These are phyloP conservation scores for Ailanthus altissimus DNA, from an alignment of 345 rosid genomes.

Conservation along the genomic window DNA sequence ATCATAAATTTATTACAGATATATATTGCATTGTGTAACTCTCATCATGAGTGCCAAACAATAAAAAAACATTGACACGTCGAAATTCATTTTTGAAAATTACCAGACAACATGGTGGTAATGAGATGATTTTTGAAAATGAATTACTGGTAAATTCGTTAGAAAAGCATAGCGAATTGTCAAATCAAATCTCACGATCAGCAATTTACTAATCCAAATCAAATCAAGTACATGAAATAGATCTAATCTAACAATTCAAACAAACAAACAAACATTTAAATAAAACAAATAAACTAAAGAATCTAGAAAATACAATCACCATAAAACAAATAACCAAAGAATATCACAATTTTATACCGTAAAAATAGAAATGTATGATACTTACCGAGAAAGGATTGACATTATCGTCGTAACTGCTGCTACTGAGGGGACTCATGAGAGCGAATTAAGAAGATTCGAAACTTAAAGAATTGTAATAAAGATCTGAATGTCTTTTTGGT, in stretches of 20 bases:
- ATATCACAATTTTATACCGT: not conserved
- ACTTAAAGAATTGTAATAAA: not conserved
- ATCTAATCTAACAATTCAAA: constrained; percentile 24
- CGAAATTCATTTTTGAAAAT: not conserved
- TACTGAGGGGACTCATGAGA: constrained; percentile 69
- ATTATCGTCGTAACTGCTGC: constrained; percentile 83
- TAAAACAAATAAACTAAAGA: constrained; percentile 6
- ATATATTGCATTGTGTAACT: no score
- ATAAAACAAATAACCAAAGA: not conserved
- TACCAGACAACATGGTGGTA: not conserved
- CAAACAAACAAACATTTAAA: constrained; percentile 6
- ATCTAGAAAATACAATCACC: not conserved
- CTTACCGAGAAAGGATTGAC: constrained; percentile 94
- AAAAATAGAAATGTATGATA: not conserved
- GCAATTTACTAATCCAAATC: not conserved
- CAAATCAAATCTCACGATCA: not conserved
- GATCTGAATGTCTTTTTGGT: not conserved
- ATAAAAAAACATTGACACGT: not conserved
- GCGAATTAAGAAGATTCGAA: constrained; percentile 20
- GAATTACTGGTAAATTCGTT: not conserved
- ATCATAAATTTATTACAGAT: no score
- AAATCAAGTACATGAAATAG: constrained; percentile 22
- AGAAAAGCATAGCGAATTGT: not conserved
- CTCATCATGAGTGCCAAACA: no score
- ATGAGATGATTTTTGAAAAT: not conserved